These are phyloP conservation scores for Epichloe hybrida DNA, from an alignment of 2,329 filamentous ascomycete genomes.

Conservation along the genomic window DNA sequence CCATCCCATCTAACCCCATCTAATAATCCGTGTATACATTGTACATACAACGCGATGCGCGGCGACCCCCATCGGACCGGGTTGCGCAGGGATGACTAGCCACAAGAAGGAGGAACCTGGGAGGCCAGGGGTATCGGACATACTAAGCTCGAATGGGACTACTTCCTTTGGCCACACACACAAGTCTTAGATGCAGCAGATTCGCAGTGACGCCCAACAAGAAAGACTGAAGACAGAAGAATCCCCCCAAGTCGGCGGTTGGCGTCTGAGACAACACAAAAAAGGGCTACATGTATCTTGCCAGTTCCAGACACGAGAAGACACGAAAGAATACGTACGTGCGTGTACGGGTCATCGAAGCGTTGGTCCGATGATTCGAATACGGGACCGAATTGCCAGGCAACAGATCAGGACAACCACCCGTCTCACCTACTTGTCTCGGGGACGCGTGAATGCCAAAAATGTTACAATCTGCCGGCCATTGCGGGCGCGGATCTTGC, in stretches of 20 bases:
- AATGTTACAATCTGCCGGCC: neutral
- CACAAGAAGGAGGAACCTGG: neutral
- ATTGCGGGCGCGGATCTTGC: no score
- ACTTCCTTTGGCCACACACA: neutral
- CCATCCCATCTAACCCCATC: neutral
- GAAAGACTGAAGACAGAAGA: neutral
- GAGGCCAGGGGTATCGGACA: constrained; percentile 10
- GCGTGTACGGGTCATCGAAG: no score
- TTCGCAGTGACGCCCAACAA: neutral
- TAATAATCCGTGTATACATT: no score
- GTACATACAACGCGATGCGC: constrained; percentile 5
- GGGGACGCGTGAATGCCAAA: neutral
- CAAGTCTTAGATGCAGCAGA: no score
- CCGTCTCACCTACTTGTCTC: neutral
- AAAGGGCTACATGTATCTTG: neutral
- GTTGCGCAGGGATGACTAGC: constrained; percentile 1
- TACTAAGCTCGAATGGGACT: constrained; percentile 6
- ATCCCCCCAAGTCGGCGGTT: neutral
- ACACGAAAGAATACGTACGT: neutral
- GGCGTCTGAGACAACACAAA: neutral
- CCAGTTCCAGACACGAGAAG: neutral
- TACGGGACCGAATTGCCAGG: neutral
- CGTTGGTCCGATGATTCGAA: neutral
- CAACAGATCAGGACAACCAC: neutral
- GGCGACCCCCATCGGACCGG: constrained; percentile 5